phyloP scores from a whole-genome alignment of 1,284 basidiomycete genomes.

The Moesziomyces sp. region DNA sequence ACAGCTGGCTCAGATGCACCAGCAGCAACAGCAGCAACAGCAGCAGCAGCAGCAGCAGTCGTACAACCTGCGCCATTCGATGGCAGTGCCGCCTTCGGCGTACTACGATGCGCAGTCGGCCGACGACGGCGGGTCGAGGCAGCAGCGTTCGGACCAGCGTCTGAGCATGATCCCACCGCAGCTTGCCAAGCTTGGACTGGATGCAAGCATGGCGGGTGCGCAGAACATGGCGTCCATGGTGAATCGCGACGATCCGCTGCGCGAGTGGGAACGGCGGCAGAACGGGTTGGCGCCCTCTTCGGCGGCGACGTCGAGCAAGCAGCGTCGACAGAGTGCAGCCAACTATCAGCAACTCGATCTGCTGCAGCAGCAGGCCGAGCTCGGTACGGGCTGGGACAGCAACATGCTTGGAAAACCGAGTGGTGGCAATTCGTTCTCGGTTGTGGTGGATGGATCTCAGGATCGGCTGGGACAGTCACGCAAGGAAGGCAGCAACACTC shows the following conservation, averaged over 20 bases:
- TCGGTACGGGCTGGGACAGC: conserved; percentile 25
- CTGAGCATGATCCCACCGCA: conserved; percentile 92
- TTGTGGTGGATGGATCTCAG: conserved; percentile 38
- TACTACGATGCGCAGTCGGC: conserved; percentile 18
- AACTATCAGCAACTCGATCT: conserved; percentile 52
- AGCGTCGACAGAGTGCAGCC: conserved; percentile 24
- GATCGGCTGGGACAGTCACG: conserved; percentile 8
- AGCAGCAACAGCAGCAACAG: conserved; percentile 48
- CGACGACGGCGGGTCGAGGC: conserved; percentile 9
- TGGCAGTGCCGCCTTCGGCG: conserved; percentile 31
- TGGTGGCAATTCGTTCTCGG: conserved; percentile 18
- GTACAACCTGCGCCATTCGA: conserved; percentile 38
- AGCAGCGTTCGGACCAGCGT: conserved; percentile 35
- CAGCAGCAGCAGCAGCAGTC: conserved; percentile 43
- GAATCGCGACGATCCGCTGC: conserved; percentile 59
- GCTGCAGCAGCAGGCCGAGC: conserved; percentile 52
- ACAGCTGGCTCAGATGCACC: conserved; percentile 49
- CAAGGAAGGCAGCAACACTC: conserved; percentile 4
- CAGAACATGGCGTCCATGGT: conserved; percentile 59
- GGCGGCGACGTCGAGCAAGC: conserved; percentile 31
- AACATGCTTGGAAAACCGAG: conserved; percentile 10
- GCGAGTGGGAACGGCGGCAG: conserved; percentile 73
- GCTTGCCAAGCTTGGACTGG: conserved; percentile 70
- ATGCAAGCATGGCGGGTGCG: conserved; percentile 37
- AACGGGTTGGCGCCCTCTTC: conserved; percentile 46